Conservation (phyloP, 768 basidiomycete genomes). For the Serendipita indica region DNA sequence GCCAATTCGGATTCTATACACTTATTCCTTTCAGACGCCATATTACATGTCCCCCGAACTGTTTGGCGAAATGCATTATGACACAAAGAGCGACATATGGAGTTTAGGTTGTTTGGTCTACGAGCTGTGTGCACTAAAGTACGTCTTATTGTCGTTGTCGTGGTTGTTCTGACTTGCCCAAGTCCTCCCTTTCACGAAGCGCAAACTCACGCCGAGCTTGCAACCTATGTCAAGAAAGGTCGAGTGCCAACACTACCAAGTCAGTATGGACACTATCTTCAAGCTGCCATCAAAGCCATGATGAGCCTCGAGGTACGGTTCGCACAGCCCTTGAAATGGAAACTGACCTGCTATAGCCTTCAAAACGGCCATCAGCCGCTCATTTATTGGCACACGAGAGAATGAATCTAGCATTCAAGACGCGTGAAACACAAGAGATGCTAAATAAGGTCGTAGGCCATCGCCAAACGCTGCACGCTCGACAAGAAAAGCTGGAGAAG, state of each 20-base stretch:
- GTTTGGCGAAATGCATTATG: constrained; percentile 94
- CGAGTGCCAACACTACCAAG: constrained; percentile 83
- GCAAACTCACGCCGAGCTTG: constrained; percentile 75
- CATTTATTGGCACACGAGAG: constrained; percentile 73
- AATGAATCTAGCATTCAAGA: constrained; percentile 51
- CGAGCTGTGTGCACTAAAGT: constrained; percentile 84
- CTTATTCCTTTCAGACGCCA: constrained; percentile 52
- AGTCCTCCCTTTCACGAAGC: constrained; percentile 84
- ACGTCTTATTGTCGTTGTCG: constrained; percentile 14
- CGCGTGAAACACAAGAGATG: constrained; percentile 69
- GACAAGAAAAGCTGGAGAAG: constrained; percentile 29
- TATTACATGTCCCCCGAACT: constrained; percentile 99
- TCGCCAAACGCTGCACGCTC: constrained; percentile 24
- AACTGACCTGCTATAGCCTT: constrained; percentile 37
- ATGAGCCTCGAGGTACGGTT: constrained; percentile 67
- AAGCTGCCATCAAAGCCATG: constrained; percentile 74
- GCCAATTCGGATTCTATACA: neutral
- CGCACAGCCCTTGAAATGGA: constrained; percentile 12
- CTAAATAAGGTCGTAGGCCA: constrained; percentile 22
- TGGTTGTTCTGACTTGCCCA: neutral
- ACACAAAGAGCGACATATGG: constrained; percentile 98
- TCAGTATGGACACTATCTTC: constrained; percentile 60
- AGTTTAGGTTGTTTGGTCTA: constrained; percentile 93
- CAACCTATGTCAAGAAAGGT: constrained; percentile 68
- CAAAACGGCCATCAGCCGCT: constrained; percentile 70